These are phyloP conservation scores for Hura crepitans DNA, from an alignment of 441 rosid species.

Conservation along the genomic window DNA sequence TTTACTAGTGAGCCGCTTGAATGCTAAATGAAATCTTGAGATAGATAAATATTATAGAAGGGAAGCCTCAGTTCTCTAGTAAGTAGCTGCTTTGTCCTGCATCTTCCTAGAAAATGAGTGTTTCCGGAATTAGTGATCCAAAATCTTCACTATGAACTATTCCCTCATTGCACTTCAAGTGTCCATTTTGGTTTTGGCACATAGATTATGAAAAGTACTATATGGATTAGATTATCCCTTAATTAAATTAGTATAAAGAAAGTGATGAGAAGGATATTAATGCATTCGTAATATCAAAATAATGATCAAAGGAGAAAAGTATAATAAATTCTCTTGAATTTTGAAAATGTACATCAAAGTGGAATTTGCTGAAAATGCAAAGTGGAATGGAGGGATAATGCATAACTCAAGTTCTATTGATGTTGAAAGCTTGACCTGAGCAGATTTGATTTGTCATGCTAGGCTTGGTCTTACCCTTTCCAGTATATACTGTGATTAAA, in stretches of 20 bases:
- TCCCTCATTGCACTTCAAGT: no score
- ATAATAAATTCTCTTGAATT: no score
- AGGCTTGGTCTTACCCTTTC: background rate
- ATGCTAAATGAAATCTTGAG: background rate
- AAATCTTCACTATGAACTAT: background rate
- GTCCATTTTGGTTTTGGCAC: no score
- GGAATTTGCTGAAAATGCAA: no score
- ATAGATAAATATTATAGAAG: background rate
- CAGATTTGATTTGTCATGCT: constrained; percentile 1
- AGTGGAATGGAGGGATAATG: no score
- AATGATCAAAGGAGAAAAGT: no score
- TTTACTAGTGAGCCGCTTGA: background rate
- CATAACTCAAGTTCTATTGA: constrained; percentile 4
- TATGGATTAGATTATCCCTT: no score
- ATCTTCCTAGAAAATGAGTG: background rate
- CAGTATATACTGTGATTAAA: background rate
- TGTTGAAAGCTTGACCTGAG: background rate
- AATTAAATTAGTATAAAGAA: no score
- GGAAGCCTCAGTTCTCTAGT: background rate
- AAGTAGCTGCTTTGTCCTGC: background rate
- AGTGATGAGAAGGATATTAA: no score
- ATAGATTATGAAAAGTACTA: no score
- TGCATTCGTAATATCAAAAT: no score
- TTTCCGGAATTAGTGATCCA: background rate
- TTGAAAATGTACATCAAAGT: no score